Conservation (phyloP, 768 basidiomycete genomes). For the Dioszegia hungarica region DNA sequence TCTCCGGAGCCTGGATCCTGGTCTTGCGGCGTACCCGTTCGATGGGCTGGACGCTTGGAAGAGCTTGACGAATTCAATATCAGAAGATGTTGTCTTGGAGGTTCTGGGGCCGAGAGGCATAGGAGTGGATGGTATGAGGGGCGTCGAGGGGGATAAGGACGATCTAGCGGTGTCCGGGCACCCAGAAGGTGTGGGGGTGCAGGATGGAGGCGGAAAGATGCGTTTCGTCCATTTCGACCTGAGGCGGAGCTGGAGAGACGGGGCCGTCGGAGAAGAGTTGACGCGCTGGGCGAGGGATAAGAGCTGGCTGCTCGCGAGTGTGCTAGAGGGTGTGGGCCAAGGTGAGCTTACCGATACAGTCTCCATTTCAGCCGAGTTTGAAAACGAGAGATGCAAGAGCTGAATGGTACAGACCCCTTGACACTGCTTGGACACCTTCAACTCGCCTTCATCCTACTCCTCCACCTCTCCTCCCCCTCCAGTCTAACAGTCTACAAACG, state of each 20-base stretch:
- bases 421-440: slow-evolving; percentile 48
- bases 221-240: slow-evolving; percentile 44
- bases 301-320: slow-evolving; percentile 47
- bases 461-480: slow-evolving; percentile 50
- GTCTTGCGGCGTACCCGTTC: slow-evolving; percentile 50
- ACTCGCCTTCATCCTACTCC: slow-evolving; percentile 49
- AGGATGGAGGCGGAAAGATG: slow-evolving; percentile 17
- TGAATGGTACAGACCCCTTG: slow-evolving; percentile 31
- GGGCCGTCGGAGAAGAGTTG: slow-evolving; percentile 49
- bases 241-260: slow-evolving; percentile 49
- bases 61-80: slow-evolving; percentile 30
- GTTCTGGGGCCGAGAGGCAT: slow-evolving; percentile 40
- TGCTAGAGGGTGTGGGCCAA: slow-evolving; percentile 32
- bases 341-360: too few species aligned
- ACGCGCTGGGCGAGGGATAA: slow-evolving; percentile 49
- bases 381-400: background rate
- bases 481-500: slow-evolving; percentile 49
- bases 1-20: slow-evolving; percentile 44
- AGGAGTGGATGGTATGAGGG: slow-evolving; percentile 42
- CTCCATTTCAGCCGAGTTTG: background rate
- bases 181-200: background rate
- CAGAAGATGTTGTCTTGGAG: slow-evolving; percentile 21
- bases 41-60: slow-evolving; percentile 38
- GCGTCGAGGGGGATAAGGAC: slow-evolving; percentile 37
- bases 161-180: slow-evolving; percentile 9